Evolutionary conservation across 169 alveolate genomes (phyloP), one percentile per base, ranked within the genome.

Genomic region (Fabrea salina): DNA sequence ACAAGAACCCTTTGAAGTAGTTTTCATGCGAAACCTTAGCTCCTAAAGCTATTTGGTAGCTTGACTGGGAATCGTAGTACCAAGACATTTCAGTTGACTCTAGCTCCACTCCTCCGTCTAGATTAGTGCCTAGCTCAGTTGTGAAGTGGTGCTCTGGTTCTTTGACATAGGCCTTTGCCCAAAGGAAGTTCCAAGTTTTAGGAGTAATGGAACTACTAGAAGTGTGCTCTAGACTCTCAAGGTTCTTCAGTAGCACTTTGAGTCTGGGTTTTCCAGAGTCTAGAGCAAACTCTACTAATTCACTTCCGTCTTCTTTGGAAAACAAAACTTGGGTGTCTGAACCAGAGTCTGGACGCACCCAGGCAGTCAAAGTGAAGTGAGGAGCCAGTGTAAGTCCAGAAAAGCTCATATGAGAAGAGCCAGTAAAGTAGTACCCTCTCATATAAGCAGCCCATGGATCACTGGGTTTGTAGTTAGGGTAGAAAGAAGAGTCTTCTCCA

Each of bases 381-480:
- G 75, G 54, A 0, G 57, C 27, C 19, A 64, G n/a, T 1, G 1
- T 0, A 2, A 64, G 54, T 5, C 25, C 47, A 37, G 75, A 33
- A 33, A 35, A 0, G 5, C 39, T 32, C 50, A 64, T 32, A 16
- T 39, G 13, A 37, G 57, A 1, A 35, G 27, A 37, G 27, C 75
- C 75, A 64, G 33, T 30, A 64, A 64, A 64, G 27, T 64, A 64
- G 40, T 37, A 64, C 5, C 75, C 75, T 13, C 75, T 2, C 4
- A 33, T 16, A 64, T 5, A 33, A 39, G 56, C 53, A 13, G 53
- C 40, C 5, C 33, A 3, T 3, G 75, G 75, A 30, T 64, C 75
- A 13, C 40, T 35, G 4, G 13, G 2, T n/a, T 64, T 54, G n/a
- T 33, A 64, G 16, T 39, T 64, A 3, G 4, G 44, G 49, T 64